phyloP scores from a whole-genome alignment of 148 eudicot genomes.

The Bassia scoparia region DNA sequence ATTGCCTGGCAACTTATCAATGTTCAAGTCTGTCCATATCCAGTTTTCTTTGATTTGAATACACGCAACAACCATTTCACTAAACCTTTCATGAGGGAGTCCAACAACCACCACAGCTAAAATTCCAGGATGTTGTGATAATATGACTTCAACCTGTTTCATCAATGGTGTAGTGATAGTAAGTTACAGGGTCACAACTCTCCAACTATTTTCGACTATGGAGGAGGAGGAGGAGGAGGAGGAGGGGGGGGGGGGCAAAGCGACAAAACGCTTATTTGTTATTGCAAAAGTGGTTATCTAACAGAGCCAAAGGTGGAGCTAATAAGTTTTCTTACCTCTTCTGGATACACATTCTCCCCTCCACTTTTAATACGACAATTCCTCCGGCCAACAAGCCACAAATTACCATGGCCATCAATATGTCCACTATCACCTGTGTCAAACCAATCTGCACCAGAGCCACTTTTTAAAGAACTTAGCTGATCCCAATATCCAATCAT shows the following conservation, averaged over 20 bases:
- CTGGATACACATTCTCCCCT: slow-evolving; percentile 92
- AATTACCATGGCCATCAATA: slow-evolving; percentile 58
- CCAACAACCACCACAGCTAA: slow-evolving; percentile 51
- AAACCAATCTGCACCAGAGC: slow-evolving; percentile 55
- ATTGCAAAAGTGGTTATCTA: background rate
- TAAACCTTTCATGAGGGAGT: slow-evolving; percentile 55
- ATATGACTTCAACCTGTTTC: slow-evolving; percentile 62
- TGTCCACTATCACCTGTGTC: slow-evolving; percentile 89
- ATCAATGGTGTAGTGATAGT: slow-evolving; percentile 13
- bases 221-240: no score
- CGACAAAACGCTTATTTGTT: background rate
- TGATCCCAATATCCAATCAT: slow-evolving; percentile 84
- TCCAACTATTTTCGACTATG: no score
- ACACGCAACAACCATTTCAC: slow-evolving; percentile 79
- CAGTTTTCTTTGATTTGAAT: slow-evolving; percentile 48
- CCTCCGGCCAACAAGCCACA: slow-evolving; percentile 84
- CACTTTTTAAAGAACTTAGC: slow-evolving; percentile 11
- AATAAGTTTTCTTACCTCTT: slow-evolving; percentile 47
- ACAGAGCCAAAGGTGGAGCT: background rate
- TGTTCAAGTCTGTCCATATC: slow-evolving; percentile 51
- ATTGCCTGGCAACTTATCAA: slow-evolving; percentile 14
- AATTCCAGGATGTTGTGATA: slow-evolving; percentile 78
- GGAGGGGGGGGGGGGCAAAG: background rate
- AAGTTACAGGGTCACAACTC: no score
- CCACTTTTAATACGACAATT: slow-evolving; percentile 90